A percentile compares a stretch with the other conserved stretches of the same genome.
phyloP scores from a whole-genome alignment of 345 rosid genomes.

The Barbarea vulgaris region DNA sequence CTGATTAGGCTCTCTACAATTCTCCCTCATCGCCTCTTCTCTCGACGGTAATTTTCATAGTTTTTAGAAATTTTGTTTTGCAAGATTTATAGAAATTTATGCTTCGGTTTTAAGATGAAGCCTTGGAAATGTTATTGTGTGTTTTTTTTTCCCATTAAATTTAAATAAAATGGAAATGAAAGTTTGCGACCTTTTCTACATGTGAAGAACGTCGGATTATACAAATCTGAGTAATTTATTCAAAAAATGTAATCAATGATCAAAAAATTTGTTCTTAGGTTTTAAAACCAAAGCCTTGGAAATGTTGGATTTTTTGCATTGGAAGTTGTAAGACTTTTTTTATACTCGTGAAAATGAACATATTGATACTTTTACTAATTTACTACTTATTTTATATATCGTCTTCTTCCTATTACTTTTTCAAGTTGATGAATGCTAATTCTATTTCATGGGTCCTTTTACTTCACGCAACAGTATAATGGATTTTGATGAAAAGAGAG shows the following conservation, averaged over 20 bases:
- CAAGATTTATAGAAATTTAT: neutral
- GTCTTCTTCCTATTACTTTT: neutral
- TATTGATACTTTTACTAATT: neutral
- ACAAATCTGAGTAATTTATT: neutral
- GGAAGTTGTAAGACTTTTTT: neutral
- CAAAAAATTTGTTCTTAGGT: neutral
- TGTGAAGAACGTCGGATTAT: neutral
- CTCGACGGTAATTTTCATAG: conserved; percentile 6
- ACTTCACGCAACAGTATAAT: conserved; percentile 36
- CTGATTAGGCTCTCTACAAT: neutral
- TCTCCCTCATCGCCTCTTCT: conserved; percentile 15
- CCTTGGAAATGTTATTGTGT: neutral
- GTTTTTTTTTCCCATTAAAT: neutral
- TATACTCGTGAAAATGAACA: no score
- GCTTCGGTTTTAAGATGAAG: neutral
- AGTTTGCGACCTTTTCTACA: no score
- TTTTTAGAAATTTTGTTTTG: neutral
- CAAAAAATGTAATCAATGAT: neutral
- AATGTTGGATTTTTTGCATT: neutral
- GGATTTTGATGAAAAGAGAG: conserved; percentile 51
- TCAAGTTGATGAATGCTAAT: neutral
- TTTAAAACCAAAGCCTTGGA: neutral
- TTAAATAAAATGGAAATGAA: no score
- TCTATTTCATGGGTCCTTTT: neutral
- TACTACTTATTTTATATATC: neutral